Conservation (phyloP, 2,329 filamentous ascomycete species). For the Aspergillus eucalypticola region DNA sequence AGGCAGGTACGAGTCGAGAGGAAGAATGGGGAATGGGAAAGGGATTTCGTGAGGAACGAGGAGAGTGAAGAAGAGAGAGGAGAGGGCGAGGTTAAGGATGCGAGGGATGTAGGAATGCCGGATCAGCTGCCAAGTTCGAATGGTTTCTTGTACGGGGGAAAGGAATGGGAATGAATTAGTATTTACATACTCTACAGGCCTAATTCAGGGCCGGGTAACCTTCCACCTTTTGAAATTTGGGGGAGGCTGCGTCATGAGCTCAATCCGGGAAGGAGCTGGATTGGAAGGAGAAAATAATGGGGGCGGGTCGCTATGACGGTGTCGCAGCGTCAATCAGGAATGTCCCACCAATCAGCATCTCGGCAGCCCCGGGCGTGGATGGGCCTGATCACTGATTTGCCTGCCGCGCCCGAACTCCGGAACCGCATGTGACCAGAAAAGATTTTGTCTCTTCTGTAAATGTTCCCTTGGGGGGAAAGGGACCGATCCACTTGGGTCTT, state of each 20-base stretch:
- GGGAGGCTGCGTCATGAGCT: constrained; percentile 24
- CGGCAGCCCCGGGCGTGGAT: constrained; percentile 23
- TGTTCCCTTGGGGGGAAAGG: not conserved
- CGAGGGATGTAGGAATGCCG: constrained; percentile 10
- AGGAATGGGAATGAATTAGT: not conserved
- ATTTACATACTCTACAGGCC: no score
- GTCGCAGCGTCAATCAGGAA: constrained; percentile 19
- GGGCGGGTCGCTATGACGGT: constrained; percentile 30
- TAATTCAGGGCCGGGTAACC: constrained; percentile 20
- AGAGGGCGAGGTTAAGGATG: not conserved
- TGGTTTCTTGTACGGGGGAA: not conserved
- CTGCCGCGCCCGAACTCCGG: constrained; percentile 23
- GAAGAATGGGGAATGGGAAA: not conserved
- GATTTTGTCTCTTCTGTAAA: constrained; percentile 16
- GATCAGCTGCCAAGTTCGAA: constrained; percentile 12
- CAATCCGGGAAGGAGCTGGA: constrained; percentile 21
- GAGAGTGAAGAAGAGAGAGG: not conserved
- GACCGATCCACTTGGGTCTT: not conserved
- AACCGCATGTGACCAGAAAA: constrained; percentile 36
- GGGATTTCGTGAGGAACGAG: not conserved
- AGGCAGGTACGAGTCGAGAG: not conserved
- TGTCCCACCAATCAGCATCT: constrained; percentile 34
- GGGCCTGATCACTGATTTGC: constrained; percentile 18
- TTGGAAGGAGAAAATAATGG: constrained; percentile 24
- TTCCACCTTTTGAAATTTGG: constrained; percentile 19